Conservation (phyloP, 1,139 yeast species). For the Pichia sp. region DNA sequence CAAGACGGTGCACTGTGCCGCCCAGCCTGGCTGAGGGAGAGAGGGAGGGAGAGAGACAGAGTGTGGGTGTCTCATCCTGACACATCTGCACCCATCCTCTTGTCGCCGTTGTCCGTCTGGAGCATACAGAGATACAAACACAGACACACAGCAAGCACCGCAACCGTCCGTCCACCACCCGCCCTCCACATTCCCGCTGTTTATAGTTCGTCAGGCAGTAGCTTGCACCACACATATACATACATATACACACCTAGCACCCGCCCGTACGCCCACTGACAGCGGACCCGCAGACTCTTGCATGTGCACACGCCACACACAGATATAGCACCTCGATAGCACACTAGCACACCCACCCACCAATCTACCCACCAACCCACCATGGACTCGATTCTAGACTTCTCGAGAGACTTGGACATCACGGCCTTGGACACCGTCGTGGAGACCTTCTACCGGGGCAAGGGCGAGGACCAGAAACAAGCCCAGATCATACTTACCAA, state of each 20-base stretch:
- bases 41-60: too few relatives aligned
- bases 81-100: too few relatives aligned
- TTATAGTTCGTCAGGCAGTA: background rate
- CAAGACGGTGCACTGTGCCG: background rate
- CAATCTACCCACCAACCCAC: background rate
- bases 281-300: background rate
- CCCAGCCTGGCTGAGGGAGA: background rate
- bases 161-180: background rate
- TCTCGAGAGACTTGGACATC: constrained; percentile 78
- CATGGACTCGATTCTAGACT: constrained; percentile 89
- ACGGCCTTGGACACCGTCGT: constrained; percentile 78
- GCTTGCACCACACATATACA: background rate
- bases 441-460: constrained; percentile 77
- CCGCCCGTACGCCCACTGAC: background rate
- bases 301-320: background rate
- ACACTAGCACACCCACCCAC: background rate
- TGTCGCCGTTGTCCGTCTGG: too few relatives aligned
- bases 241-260: background rate
- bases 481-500: constrained; percentile 83
- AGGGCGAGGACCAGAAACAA: constrained; percentile 72
- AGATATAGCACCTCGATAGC: too few relatives aligned
- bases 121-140: too few relatives aligned
- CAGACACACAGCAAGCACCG: background rate
- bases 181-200: background rate
- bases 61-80: too few relatives aligned